Percentiles rank a stretch among this genome's conserved stretches.
These are phyloP conservation scores for Avena atlantica DNA, from an alignment of 176 grass and related monocot species.

Conservation along the genomic window DNA sequence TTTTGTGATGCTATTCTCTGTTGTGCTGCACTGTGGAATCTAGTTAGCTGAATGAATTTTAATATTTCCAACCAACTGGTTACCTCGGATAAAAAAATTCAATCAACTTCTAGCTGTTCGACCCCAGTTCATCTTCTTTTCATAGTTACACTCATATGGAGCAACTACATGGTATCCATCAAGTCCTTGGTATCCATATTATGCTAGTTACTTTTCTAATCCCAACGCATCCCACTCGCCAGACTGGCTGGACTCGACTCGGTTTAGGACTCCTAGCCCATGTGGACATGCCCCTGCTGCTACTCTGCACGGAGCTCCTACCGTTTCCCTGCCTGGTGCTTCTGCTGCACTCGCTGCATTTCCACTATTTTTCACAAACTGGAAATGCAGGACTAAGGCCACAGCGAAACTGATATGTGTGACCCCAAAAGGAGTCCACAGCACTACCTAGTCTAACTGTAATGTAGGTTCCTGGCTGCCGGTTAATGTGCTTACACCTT, in stretches of 20 bases:
- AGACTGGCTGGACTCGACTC: background rate
- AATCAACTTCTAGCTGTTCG: background rate
- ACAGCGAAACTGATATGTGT: background rate
- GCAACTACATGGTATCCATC: background rate
- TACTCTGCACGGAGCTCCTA: background rate
- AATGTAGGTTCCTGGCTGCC: constrained; percentile 20
- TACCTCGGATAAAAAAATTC: background rate
- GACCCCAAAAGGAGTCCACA: background rate
- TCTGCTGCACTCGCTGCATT: background rate
- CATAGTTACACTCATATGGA: background rate
- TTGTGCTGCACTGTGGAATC: constrained; percentile 24
- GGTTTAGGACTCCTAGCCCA: background rate
- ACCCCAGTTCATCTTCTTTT: background rate
- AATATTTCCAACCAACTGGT: background rate
- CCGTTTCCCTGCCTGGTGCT: background rate
- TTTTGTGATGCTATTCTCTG: constrained; percentile 3
- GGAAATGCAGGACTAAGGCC: background rate
- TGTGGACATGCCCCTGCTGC: background rate
- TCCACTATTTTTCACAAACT: background rate
- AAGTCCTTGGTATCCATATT: no score
- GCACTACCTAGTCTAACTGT: background rate
- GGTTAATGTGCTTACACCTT: background rate
- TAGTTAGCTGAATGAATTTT: background rate
- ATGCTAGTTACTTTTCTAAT: background rate
- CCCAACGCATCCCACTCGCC: background rate